phyloP scores from a whole-genome alignment of 768 basidiomycete species.

The Trametes meyenii region DNA sequence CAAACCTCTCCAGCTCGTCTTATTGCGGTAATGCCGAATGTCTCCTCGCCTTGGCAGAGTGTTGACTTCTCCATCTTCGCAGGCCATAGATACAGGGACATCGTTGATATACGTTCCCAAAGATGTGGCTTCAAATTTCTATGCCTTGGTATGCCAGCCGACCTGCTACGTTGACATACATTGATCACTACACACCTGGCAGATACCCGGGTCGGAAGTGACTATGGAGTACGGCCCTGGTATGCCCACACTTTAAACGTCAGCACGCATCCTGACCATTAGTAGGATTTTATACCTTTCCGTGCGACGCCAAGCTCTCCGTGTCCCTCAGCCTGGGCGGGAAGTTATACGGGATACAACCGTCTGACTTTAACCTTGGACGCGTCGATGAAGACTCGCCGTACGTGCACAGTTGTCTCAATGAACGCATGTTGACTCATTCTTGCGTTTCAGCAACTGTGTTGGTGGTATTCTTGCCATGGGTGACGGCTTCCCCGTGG shows the following conservation, averaged over 20 bases:
- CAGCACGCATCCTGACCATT: neutral
- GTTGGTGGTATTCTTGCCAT: constrained; percentile 57
- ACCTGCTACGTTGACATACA: neutral
- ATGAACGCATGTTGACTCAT: neutral
- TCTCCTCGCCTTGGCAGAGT: constrained; percentile 4
- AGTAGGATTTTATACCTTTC: constrained; percentile 56
- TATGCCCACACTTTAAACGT: constrained; percentile 19
- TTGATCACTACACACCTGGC: neutral
- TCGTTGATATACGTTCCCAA: constrained; percentile 63
- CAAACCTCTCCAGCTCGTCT: constrained; percentile 23
- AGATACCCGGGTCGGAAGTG: constrained; percentile 54
- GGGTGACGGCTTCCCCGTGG: constrained; percentile 46
- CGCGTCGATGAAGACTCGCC: constrained; percentile 32
- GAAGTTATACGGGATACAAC: constrained; percentile 44
- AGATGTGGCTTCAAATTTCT: constrained; percentile 47
- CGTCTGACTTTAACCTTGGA: constrained; percentile 61
- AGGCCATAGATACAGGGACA: constrained; percentile 74
- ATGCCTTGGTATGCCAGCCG: constrained; percentile 39
- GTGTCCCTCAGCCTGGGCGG: constrained; percentile 51
- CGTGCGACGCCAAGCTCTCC: constrained; percentile 43
- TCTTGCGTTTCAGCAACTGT: constrained; percentile 44
- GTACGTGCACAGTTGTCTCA: constrained; percentile 32
- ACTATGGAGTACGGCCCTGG: constrained; percentile 49
- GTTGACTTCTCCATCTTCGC: neutral
- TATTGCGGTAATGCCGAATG: constrained; percentile 41